Conservation (phyloP, 2,329 filamentous ascomycete genomes). For the Aspergillus ruber region DNA sequence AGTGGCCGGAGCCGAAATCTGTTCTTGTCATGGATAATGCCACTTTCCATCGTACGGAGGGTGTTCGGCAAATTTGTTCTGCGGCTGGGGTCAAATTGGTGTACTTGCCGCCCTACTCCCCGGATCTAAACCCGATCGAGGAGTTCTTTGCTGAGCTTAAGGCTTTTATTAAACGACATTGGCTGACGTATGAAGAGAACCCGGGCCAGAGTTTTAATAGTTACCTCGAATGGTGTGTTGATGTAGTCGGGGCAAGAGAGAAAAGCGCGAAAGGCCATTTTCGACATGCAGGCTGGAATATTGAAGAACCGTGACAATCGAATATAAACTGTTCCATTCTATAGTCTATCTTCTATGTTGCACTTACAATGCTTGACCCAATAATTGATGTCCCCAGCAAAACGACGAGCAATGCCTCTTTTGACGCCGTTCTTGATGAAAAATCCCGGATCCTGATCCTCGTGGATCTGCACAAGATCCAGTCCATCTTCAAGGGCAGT, state of each 20-base stretch:
- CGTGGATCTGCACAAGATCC: constrained; percentile 22
- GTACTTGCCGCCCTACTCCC: constrained; percentile 28
- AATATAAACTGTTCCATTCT: no score
- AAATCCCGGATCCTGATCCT: constrained; percentile 24
- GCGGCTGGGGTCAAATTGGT: constrained; percentile 20
- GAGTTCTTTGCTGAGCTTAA: constrained; percentile 29
- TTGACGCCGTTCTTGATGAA: constrained; percentile 25
- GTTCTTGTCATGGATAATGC: no score
- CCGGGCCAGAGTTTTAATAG: constrained; percentile 11
- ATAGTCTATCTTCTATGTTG: background rate
- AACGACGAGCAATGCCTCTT: constrained; percentile 20
- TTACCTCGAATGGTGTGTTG: constrained; percentile 21
- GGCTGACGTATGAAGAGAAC: constrained; percentile 10
- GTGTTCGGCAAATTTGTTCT: no score
- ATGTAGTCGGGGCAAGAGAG: constrained; percentile 9
- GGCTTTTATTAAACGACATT: constrained; percentile 24
- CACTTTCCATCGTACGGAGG: no score
- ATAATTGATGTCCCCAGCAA: constrained; percentile 23
- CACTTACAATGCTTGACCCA: background rate
- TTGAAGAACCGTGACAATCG: background rate
- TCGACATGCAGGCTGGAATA: constrained; percentile 3
- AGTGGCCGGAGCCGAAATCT: no score
- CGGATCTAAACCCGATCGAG: constrained; percentile 27
- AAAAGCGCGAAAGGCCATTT: constrained; percentile 2
- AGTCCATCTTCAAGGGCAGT: constrained; percentile 14